Base-by-base conservation (phyloP, 371 early-diverging fungal genomes). In the Apophysomyces trapeziformis region DNA sequence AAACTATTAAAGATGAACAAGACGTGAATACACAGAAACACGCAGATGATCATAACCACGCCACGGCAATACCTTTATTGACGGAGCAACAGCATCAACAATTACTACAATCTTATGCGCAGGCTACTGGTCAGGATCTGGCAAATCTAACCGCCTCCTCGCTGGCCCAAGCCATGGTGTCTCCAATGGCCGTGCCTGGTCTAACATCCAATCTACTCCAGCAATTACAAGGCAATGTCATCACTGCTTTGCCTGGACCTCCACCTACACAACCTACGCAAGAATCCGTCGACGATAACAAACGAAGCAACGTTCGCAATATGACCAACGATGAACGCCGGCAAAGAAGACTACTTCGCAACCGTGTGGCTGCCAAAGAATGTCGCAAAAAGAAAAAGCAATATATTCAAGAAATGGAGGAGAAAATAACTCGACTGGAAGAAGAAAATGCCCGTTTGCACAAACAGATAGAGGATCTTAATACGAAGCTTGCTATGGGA, bases 331-430 rank as follows among this genome's bases (percentile, higher is more conserved):
- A 92, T 38, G 91, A 93, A 71, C 86, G 90, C 21, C 86, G 92
- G 58, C 91, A 90, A 57, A 87, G 93, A n/a, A 83, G 93, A 4
- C 68, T 93, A 65, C 72, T 87, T 59, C 85, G 93, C 63, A 93
- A 93, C 73, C 82, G 92, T 7, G 79, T 92, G 37, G 93, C 93
- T 1, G 93, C 93, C 46, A 91, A 92, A 73, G 93, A 93, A 68
- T 93, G 93, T 58, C 89, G 93, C 32, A 90, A 89, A 59, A 93
- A 93, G 79, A 93, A 93, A 75, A 93, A 93, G 72, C 87, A 84
- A 32, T 90, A 89, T 69, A 88, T 93, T 39, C 80, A 80, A 44
- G 89, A 89, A 38, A 84, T 93, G 69, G 92, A 93, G 63, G 86
- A 88, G 41, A 87, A 89, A 50, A 83, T 89, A 26, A 68, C 76